phyloP scores from a whole-genome alignment of 148 eudicot genomes.

The Vaccinium corymbosum region DNA sequence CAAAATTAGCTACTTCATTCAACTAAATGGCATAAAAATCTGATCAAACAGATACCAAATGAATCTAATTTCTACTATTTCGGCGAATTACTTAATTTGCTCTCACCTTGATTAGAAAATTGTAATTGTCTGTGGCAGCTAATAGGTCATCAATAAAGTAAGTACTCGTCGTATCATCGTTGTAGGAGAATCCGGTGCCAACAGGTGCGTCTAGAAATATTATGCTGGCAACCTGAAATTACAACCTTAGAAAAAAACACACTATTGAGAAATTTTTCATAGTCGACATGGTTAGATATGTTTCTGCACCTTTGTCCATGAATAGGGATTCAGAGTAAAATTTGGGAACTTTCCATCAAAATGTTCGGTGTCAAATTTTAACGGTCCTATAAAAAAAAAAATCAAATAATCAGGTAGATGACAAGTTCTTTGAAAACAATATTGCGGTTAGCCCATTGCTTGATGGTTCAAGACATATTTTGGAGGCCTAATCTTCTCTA shows the following conservation, averaged over 20 bases:
- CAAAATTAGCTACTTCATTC: neutral
- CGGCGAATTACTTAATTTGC: no score
- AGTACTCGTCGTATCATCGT: neutral
- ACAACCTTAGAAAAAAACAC: neutral
- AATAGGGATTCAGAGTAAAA: conserved; percentile 14
- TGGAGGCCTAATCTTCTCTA: no score
- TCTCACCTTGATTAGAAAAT: conserved; percentile 14
- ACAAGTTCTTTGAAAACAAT: no score
- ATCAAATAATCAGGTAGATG: neutral
- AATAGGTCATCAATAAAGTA: neutral
- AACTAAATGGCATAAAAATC: neutral
- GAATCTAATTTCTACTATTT: neutral
- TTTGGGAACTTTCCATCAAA: neutral
- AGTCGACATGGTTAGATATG: neutral
- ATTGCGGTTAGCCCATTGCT: no score
- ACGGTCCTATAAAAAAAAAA: conserved; percentile 10
- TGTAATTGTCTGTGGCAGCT: neutral
- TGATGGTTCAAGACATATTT: no score
- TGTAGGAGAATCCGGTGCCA: conserved; percentile 20
- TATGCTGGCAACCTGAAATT: conserved; percentile 13
- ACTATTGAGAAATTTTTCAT: neutral
- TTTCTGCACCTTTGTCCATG: conserved; percentile 18
- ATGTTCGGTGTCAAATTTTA: conserved; percentile 3
- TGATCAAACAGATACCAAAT: neutral
- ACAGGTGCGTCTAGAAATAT: conserved; percentile 18